A percentile compares a stretch with the other conserved stretches of the same genome.
phyloP scores from a whole-genome alignment of 2,329 filamentous ascomycete genomes.

The Periconia sp. region DNA sequence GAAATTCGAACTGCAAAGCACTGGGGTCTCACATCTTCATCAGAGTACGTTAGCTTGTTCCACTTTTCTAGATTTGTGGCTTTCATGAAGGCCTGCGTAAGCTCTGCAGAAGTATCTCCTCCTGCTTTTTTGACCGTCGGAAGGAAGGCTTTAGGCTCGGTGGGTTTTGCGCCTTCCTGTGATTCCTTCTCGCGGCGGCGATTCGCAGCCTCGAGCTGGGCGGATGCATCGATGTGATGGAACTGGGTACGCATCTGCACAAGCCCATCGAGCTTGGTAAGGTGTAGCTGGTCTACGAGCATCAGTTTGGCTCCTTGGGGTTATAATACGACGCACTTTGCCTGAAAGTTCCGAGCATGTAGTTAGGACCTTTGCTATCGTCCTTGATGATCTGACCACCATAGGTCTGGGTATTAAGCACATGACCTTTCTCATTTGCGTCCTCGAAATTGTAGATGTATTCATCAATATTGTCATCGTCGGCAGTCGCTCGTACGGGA shows the following conservation, averaged over 20 bases:
- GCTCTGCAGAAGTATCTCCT: conserved; percentile 69
- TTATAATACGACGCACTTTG: conserved; percentile 63
- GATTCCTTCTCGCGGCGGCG: conserved; percentile 54
- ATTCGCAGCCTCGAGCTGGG: conserved; percentile 69
- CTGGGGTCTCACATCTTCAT: conserved; percentile 68
- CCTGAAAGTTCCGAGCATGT: conserved; percentile 92
- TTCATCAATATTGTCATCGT: conserved; percentile 69
- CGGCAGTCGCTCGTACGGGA: conserved; percentile 54
- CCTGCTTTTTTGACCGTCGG: conserved; percentile 82
- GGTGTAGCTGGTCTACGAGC: conserved; percentile 76
- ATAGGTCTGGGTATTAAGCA: conserved; percentile 81
- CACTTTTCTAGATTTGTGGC: conserved; percentile 82
- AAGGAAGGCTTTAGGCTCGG: conserved; percentile 77
- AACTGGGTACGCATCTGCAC: conserved; percentile 91
- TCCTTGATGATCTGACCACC: conserved; percentile 78
- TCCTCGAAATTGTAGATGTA: conserved; percentile 61
- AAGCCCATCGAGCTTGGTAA: conserved; percentile 81
- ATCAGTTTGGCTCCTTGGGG: conserved; percentile 8
- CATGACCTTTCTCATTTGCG: conserved; percentile 71
- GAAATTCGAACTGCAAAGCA: background rate
- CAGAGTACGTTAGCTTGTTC: conserved; percentile 78
- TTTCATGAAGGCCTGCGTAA: conserved; percentile 78
- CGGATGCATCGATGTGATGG: conserved; percentile 86
- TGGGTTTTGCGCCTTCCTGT: conserved; percentile 48
- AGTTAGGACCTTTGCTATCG: conserved; percentile 72